These are phyloP conservation scores for Parasitella parasitica DNA, from an alignment of 371 early-diverging fungal species.

Conservation along the genomic window DNA sequence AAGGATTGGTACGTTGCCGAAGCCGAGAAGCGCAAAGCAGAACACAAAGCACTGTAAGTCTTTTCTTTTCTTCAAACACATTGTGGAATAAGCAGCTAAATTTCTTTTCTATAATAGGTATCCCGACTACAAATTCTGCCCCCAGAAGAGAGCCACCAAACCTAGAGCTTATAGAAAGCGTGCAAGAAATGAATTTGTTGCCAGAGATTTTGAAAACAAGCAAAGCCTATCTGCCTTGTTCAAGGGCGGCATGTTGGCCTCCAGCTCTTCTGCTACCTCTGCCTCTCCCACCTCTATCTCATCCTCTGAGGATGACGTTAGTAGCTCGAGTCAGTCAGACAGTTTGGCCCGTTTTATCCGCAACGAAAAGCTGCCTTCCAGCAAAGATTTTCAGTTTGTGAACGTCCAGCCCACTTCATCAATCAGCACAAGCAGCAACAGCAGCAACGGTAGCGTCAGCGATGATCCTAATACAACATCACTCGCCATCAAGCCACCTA, in stretches of 20 bases:
- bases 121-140: constrained; percentile 9
- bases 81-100: too few relatives aligned
- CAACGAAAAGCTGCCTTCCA: not conserved
- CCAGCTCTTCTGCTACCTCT: not conserved
- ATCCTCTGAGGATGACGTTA: not conserved
- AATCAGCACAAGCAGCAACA: not conserved
- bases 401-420: not conserved
- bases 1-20: constrained; percentile 48
- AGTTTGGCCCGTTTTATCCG: not conserved
- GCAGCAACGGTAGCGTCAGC: not conserved
- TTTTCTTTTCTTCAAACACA: not conserved
- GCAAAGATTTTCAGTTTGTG: not conserved
- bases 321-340: not conserved
- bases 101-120: not conserved
- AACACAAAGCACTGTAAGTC: constrained; percentile 1
- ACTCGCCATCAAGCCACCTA: not conserved
- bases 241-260: not conserved
- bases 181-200: constrained; percentile 5
- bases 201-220: constrained; percentile 4
- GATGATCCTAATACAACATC: not conserved
- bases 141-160: not conserved
- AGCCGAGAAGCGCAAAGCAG: not conserved
- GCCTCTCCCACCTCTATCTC: too few relatives aligned
- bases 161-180: constrained; percentile 14
- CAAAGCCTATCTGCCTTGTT: not conserved